A percentile compares a stretch with the other conserved stretches of the same genome.
Evolutionary conservation across 2,329 filamentous ascomycete genomes (phyloP).

Genomic region (Sporothrix mexicana): DNA sequence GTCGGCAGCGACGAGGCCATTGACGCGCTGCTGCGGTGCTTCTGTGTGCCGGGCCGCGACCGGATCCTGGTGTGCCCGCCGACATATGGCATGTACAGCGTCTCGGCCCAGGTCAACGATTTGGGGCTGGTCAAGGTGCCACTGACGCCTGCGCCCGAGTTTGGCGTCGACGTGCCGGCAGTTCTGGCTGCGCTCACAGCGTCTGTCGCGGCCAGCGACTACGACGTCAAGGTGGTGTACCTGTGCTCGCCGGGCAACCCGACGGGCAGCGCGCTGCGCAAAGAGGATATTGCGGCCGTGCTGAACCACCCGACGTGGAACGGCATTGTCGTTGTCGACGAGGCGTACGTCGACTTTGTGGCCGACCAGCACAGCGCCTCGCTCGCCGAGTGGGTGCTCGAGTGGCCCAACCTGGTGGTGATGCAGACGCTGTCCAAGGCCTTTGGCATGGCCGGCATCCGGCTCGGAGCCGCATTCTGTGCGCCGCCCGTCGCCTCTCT

Average conservation of each 20-base stretch:
- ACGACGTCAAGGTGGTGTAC: constrained; percentile 84
- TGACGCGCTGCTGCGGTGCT: constrained; percentile 89
- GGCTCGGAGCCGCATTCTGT: constrained; percentile 85
- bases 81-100: constrained; percentile 98
- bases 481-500: constrained; percentile 74
- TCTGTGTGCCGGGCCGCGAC: constrained; percentile 85
- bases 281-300: constrained; percentile 73
- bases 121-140: constrained; percentile 86
- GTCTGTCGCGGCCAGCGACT: constrained; percentile 42
- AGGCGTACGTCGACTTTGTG: constrained; percentile 95
- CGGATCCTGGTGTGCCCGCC: constrained; percentile 94
- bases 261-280: constrained; percentile 78
- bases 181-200: constrained; percentile 66
- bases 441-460: constrained; percentile 92
- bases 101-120: constrained; percentile 94
- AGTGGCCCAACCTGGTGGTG: constrained; percentile 94
- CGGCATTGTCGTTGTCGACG: constrained; percentile 88
- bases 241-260: constrained; percentile 96
- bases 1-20: constrained; percentile 97
- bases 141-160: constrained; percentile 71
- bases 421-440: constrained; percentile 99
- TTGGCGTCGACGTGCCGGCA: constrained; percentile 73
- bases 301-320: constrained; percentile 93
- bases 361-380: constrained; percentile 67
- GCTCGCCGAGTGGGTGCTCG: constrained; percentile 86